A percentile compares a stretch with the other conserved stretches of the same genome.
Conservation (phyloP, 75 land plant genomes). For the Cryptomeria japonica region DNA sequence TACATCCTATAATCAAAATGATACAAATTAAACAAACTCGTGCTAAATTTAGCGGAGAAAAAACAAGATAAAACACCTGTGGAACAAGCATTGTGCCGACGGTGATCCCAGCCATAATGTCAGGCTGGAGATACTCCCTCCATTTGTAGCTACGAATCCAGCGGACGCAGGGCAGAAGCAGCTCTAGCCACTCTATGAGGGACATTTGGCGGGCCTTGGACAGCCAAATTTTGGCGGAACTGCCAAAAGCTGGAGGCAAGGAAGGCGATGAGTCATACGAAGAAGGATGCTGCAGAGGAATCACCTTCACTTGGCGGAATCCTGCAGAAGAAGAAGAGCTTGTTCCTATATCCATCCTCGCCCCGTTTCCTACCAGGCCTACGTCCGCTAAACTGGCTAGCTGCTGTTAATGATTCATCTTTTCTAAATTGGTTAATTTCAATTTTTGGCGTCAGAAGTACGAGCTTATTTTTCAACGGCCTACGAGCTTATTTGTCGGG, state of each 20-base stretch:
- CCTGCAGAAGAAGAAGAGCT: not conserved
- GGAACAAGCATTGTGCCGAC: constrained; percentile 98
- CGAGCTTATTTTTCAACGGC: not conserved
- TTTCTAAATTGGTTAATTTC: not conserved
- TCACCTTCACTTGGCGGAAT: constrained; percentile 43
- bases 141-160: constrained; percentile 81
- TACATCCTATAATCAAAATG: no score
- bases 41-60: not conserved
- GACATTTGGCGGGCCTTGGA: constrained; percentile 36
- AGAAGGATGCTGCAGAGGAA: constrained; percentile 54
- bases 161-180: constrained; percentile 63
- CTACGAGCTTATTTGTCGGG: no score
- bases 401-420: not conserved
- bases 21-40: not conserved
- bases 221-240: constrained; percentile 21
- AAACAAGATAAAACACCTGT: constrained; percentile 53
- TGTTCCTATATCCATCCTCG: not conserved
- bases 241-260: not conserved
- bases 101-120: constrained; percentile 84
- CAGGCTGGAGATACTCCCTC: constrained; percentile 68
- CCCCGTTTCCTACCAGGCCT: not conserved
- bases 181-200: constrained; percentile 48
- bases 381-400: not conserved
- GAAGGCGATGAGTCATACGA: constrained; percentile 12
- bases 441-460: not conserved